These are phyloP conservation scores for Vitis vinifera DNA, from an alignment of 164 flowering plant species.

Conservation along the genomic window ASM3070453v1 NC_081811.1:30977001-30977500, in stretches of 20 bases:
- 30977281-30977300: background rate
- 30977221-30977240: conserved; percentile 43
- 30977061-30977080: conserved; percentile 59
- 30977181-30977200: conserved; percentile 68
- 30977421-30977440: too few species aligned
- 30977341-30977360: too few species aligned
- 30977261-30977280: background rate
- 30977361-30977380: too few species aligned
- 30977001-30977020: background rate
- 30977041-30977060: background rate
- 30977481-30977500: too few species aligned
- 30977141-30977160: conserved; percentile 70
- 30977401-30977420: too few species aligned
- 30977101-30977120: conserved; percentile 62
- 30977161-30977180: conserved; percentile 83
- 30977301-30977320: background rate
- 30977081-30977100: conserved; percentile 75
- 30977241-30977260: conserved; percentile 3
- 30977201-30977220: conserved; percentile 80
- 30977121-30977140: conserved; percentile 51
- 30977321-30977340: background rate
- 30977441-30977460: too few species aligned
- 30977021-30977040: background rate
- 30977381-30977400: too few species aligned
- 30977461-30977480: too few species aligned